Evolutionary conservation across 2,329 filamentous ascomycete genomes (phyloP).

Genomic region (Pezicula carpinea): DNA sequence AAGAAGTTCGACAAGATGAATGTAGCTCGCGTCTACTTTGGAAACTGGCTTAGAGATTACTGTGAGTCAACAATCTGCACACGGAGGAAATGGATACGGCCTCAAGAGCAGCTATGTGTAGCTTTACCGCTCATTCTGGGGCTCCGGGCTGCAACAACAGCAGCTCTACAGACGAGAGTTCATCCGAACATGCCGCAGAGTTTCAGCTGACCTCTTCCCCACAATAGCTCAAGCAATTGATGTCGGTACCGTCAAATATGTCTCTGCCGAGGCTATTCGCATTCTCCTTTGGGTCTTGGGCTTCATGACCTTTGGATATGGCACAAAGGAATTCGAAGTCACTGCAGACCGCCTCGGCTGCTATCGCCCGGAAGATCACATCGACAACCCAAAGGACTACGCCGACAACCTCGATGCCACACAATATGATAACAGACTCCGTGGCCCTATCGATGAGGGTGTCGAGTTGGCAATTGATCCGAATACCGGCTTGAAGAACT

Average conservation of each 20-base stretch:
- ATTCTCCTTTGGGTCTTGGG: slow-evolving; percentile 84
- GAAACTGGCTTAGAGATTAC: slow-evolving; percentile 93
- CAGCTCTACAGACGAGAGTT: not conserved
- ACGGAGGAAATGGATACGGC: too few species aligned
- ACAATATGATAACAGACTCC: slow-evolving; percentile 74
- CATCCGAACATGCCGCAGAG: not conserved
- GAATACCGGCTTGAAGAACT: slow-evolving; percentile 79
- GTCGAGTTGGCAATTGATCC: slow-evolving; percentile 76
- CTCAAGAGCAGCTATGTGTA: not conserved
- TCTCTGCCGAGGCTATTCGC: slow-evolving; percentile 85
- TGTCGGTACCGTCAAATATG: slow-evolving; percentile 85
- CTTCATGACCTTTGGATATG: slow-evolving; percentile 84
- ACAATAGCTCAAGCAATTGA: slow-evolving; percentile 74
- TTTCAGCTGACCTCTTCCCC: slow-evolving; percentile 8
- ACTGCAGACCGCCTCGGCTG: slow-evolving; percentile 73
- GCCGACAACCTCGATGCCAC: slow-evolving; percentile 84
- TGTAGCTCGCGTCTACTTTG: slow-evolving; percentile 89
- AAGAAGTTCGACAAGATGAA: slow-evolving; percentile 88
- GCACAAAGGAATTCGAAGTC: slow-evolving; percentile 80
- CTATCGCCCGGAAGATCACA: slow-evolving; percentile 80
- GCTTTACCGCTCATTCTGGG: too few species aligned
- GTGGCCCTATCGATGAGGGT: slow-evolving; percentile 74
- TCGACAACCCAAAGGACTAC: slow-evolving; percentile 77
- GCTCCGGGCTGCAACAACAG: not conserved
- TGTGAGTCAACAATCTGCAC: slow-evolving; percentile 32